phyloP scores from a whole-genome alignment of 305 asterid genomes.

The Ajuga reptans region DNA sequence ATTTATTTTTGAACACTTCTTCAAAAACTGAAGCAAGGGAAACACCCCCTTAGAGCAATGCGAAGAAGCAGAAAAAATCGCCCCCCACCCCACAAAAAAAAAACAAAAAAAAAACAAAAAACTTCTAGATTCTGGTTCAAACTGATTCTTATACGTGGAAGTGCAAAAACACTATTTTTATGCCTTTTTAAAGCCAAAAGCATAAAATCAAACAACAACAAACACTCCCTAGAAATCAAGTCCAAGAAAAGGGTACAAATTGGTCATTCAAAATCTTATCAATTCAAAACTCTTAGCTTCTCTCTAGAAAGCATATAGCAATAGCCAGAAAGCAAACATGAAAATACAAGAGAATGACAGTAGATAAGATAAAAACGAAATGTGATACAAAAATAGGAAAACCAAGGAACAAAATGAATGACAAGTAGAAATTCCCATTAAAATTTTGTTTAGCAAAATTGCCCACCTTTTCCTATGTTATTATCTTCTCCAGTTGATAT shows the following conservation, averaged over 20 bases:
- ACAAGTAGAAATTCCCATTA: not conserved
- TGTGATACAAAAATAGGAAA: not conserved
- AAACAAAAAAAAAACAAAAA: too few species aligned
- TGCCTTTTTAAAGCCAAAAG: too few species aligned
- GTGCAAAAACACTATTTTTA: too few species aligned
- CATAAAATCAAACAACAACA: not conserved
- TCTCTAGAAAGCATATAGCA: not conserved
- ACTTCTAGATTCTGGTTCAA: too few species aligned
- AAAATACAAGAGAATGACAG: not conserved
- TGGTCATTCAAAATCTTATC: not conserved
- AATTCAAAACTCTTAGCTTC: not conserved
- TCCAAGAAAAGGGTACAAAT: not conserved
- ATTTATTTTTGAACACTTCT: too few species aligned
- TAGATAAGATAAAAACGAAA: not conserved
- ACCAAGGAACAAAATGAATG: not conserved
- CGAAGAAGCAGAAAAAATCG: too few species aligned
- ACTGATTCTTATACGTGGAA: too few species aligned
- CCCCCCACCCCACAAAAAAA: too few species aligned
- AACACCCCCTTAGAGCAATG: too few species aligned
- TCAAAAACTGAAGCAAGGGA: too few species aligned
- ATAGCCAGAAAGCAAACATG: not conserved
- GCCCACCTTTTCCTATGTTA: not conserved
- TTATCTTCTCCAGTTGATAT: not conserved
- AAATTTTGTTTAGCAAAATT: not conserved
- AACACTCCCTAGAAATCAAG: too few species aligned